Evolutionary conservation across 306 rosid species (phyloP).

Genomic region (Trifolium fragiferum): DNA sequence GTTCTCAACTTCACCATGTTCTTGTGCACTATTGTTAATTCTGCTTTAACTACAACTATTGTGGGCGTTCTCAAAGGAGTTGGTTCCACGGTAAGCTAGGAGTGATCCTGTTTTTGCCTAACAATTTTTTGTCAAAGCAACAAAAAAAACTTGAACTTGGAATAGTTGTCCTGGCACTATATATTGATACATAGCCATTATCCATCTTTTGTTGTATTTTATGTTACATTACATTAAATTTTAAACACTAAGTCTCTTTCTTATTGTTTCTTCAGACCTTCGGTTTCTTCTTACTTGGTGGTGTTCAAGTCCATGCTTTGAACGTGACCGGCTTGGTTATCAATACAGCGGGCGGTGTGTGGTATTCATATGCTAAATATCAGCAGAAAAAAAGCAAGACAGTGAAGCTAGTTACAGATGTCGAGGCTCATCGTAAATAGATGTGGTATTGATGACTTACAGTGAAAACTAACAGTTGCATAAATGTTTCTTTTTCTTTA

Average conservation of each 20-base stretch:
- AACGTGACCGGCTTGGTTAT: conserved; percentile 87
- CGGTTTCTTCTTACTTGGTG: conserved; percentile 83
- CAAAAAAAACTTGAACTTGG: background rate
- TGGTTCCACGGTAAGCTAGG: conserved; percentile 81
- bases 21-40: conserved; percentile 93
- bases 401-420: conserved; percentile 53
- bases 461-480: conserved; percentile 36
- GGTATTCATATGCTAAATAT: conserved; percentile 94
- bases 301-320: conserved; percentile 83
- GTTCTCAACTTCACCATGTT: conserved; percentile 98
- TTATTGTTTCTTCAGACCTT: conserved; percentile 66
- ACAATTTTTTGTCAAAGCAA: conserved; percentile 30
- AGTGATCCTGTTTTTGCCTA: conserved; percentile 30
- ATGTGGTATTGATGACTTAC: conserved; percentile 26
- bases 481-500: conserved; percentile 33
- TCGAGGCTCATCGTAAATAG: conserved; percentile 72
- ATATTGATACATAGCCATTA: conserved; percentile 5
- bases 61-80: conserved; percentile 99
- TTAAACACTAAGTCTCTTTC: conserved; percentile 7
- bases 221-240: background rate
- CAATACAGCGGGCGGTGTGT: conserved; percentile 93
- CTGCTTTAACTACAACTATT: conserved; percentile 91
- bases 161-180: conserved; percentile 15
- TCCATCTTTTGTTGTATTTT: conserved; percentile 10
- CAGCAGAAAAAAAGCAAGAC: conserved; percentile 71